A percentile compares a stretch with the other conserved stretches of the same genome.
Conservation (phyloP, 1,284 basidiomycete species). For the Apiotrichum gamsii region DNA sequence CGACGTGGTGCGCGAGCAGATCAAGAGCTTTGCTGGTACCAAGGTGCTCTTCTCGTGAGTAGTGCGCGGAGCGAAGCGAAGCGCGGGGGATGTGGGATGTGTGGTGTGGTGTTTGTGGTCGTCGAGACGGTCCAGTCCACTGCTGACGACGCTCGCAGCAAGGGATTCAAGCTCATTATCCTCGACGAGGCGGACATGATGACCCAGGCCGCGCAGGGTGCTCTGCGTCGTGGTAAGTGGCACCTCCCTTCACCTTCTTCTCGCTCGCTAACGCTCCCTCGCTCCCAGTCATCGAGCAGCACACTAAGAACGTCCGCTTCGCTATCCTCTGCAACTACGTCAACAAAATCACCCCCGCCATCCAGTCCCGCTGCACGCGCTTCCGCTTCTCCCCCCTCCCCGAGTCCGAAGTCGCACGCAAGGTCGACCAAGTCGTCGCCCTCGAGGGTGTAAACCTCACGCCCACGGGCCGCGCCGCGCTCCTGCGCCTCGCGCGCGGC, state of each 20-base stretch:
- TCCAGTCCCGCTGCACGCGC: conserved; percentile 95
- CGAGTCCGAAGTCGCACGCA: conserved; percentile 73
- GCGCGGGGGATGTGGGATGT: no score
- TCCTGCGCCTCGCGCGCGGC: conserved; percentile 87
- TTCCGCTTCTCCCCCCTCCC: conserved; percentile 97
- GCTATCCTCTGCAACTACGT: conserved; percentile 99
- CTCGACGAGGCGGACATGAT: conserved; percentile 99
- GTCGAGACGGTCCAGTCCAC: no score
- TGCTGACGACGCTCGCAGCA: no score
- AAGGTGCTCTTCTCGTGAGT: conserved; percentile 64
- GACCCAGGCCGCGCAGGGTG: conserved; percentile 95
- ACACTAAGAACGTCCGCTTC: conserved; percentile 97
- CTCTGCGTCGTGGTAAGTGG: conserved; percentile 66
- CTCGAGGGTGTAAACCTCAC: conserved; percentile 71
- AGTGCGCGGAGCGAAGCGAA: no score
- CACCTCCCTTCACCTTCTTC: no score
- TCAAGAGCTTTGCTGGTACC: conserved; percentile 97
- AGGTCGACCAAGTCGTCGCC: conserved; percentile 66
- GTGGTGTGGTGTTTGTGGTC: no score
- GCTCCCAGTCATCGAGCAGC: conserved; percentile 93
- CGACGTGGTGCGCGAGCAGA: conserved; percentile 96
- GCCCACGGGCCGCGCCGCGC: conserved; percentile 75
- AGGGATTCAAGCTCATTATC: conserved; percentile 95
- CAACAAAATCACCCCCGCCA: conserved; percentile 98
- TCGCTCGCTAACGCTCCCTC: no score